These are phyloP conservation scores for Candida xyloterini DNA, from an alignment of 805 yeast species.

Conservation along the genomic window DNA sequence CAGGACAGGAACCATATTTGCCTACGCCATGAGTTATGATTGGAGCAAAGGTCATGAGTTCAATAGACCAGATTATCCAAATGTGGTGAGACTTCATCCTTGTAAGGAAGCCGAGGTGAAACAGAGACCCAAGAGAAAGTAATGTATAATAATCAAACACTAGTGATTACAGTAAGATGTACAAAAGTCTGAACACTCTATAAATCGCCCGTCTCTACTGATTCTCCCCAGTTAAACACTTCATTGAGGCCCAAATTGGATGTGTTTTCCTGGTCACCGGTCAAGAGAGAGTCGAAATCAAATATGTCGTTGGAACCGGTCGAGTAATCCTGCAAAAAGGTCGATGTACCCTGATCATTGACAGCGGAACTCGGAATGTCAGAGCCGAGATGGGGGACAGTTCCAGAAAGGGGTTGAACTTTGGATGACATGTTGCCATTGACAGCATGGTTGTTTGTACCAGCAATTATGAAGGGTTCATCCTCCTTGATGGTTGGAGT, in stretches of 20 bases:
- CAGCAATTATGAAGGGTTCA: slow-evolving; percentile 16
- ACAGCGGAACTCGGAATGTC: slow-evolving; percentile 18
- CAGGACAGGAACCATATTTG: slow-evolving; percentile 77
- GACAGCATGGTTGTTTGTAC: not conserved
- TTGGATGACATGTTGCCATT: slow-evolving; percentile 1
- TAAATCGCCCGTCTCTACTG: slow-evolving; percentile 39
- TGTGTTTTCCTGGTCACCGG: slow-evolving; percentile 37
- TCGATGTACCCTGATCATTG: slow-evolving; percentile 16
- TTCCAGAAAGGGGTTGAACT: slow-evolving; percentile 3
- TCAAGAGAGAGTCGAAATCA: slow-evolving; percentile 43
- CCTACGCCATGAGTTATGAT: slow-evolving; percentile 90
- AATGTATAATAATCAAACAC: slow-evolving; percentile 6
- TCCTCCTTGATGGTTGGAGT: slow-evolving; percentile 31
- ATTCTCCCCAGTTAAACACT: slow-evolving; percentile 40
- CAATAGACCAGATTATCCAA: slow-evolving; percentile 73
- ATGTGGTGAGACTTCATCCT: slow-evolving; percentile 76
- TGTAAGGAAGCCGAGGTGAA: slow-evolving; percentile 84
- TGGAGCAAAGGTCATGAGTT: slow-evolving; percentile 90
- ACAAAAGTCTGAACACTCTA: slow-evolving; percentile 9
- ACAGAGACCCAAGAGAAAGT: slow-evolving; percentile 41
- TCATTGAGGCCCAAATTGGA: slow-evolving; percentile 34
- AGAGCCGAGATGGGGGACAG: slow-evolving; percentile 13
- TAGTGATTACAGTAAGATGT: slow-evolving; percentile 7
- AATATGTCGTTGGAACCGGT: slow-evolving; percentile 38
- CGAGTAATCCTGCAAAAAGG: slow-evolving; percentile 31